Percentiles rank a stretch among this genome's conserved stretches.
These are phyloP conservation scores for Trichoderma simmonsii DNA, from an alignment of 2,329 filamentous ascomycete species.

Conservation along the genomic window DNA sequence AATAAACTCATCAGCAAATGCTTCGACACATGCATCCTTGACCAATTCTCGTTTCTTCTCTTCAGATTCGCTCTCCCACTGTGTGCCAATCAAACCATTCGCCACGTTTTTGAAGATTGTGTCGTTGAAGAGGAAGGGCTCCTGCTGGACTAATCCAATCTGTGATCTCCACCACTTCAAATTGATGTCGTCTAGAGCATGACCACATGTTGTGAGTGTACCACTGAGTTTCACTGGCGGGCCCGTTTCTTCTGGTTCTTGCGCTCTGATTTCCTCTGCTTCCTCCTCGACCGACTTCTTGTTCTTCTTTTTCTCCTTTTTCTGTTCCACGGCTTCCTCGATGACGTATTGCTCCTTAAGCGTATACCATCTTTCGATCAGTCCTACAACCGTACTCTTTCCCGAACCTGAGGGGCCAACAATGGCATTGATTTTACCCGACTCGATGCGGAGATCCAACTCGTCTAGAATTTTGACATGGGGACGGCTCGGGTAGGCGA, in stretches of 20 bases:
- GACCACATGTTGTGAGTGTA: conserved; percentile 50
- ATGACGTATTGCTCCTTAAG: conserved; percentile 53
- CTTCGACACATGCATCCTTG: conserved; percentile 61
- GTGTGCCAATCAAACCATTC: conserved; percentile 53
- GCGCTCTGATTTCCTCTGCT: conserved; percentile 27
- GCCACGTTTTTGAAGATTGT: conserved; percentile 62
- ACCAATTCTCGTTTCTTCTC: conserved; percentile 59
- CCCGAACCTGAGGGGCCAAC: conserved; percentile 71
- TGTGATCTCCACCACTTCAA: conserved; percentile 61
- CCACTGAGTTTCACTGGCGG: conserved; percentile 45
- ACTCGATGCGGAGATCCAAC: conserved; percentile 55
- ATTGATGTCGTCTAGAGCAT: conserved; percentile 55
- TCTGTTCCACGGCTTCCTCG: conserved; percentile 47
- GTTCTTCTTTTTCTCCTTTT: conserved; percentile 43
- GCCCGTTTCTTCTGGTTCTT: conserved; percentile 37
- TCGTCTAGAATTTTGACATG: conserved; percentile 61
- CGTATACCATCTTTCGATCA: conserved; percentile 71
- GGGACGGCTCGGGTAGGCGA: conserved; percentile 67
- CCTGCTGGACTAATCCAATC: conserved; percentile 66
- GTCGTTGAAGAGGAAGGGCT: conserved; percentile 66
- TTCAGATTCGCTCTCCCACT: conserved; percentile 51
- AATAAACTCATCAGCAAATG: conserved; percentile 69
- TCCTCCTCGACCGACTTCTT: conserved; percentile 33
- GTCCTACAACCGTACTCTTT: conserved; percentile 70
- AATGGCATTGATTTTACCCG: conserved; percentile 68